Evolutionary conservation across 345 rosid species (phyloP), one percentile per base, ranked within the genome.

Genomic region (Ceriops tagal): DNA sequence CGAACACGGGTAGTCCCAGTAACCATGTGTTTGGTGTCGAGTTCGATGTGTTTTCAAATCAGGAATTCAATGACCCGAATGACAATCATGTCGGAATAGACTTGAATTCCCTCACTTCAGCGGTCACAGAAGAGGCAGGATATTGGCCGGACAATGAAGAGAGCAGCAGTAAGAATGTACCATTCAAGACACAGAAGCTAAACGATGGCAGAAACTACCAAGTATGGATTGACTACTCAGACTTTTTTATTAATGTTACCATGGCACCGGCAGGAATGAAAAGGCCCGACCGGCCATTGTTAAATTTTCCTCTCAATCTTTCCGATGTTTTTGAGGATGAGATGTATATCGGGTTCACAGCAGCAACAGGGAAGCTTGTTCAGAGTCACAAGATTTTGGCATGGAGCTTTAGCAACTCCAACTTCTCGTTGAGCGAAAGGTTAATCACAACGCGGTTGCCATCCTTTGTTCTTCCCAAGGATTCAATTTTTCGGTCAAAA

Each of bases 21-120:
- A 87, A 86, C 72, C 85, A 80, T 16, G 78, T 93, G 55, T 73
- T 87, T 8, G 93, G 82, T 0, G 64, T 85, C 5, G 96, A 90
- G 65, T 90, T 92, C 43, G 96, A 88, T 71, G 87, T 85, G 31
- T 92, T 88, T 68, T 1, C 51, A 20, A 92, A 92, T 66, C 75
- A 92, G 71, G 98, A 92, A 53, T 92, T 85, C 83, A 55, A 73
- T 6, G 96, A 89, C 65, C 83, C 83, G 27, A 77, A 86, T 43
- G 73, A 65, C 21, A 92, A 89, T 62, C 98, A 92, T 79, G 92
- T 89, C 1, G 96, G 98, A 9, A 58, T 92, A 18, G 89, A 89
- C 67, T 76, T 85, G 13, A 84, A 89, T 57, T 92, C 96, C 8
- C 83, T 92, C 16, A 84, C 66, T 1, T 92, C 96, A 0, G 47